Conservation (phyloP, 2,329 filamentous ascomycete genomes). For the Chalara sp. region DNA sequence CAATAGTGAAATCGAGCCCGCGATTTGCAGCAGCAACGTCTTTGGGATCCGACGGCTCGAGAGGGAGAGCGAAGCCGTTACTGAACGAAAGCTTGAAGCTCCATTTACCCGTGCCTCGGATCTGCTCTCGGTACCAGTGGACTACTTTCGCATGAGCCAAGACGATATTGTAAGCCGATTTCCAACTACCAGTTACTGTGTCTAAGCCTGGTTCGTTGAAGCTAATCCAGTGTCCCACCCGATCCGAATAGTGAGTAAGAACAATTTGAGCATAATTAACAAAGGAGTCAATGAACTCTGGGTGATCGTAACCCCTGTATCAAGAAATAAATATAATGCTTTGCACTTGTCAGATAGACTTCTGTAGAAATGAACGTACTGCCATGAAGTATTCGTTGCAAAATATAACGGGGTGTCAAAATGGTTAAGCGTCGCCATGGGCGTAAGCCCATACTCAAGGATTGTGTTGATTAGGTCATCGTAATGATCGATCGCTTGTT, state of each 20-base stretch:
- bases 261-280: conserved; percentile 44
- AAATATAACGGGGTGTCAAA: conserved; percentile 16
- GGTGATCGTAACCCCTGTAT: conserved; percentile 16
- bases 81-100: conserved; percentile 30
- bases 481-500: conserved; percentile 42
- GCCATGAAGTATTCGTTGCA: too few species aligned
- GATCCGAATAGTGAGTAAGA: conserved; percentile 42
- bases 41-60: conserved; percentile 21
- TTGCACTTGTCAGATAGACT: conserved; percentile 3
- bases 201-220: conserved; percentile 42
- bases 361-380: conserved; percentile 29
- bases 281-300: conserved; percentile 40
- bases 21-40: conserved; percentile 15
- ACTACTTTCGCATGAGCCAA: conserved; percentile 40
- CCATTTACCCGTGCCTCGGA: conserved; percentile 41
- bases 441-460: conserved; percentile 40
- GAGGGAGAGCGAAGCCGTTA: conserved; percentile 41
- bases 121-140: conserved; percentile 44
- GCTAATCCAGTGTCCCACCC: conserved; percentile 43
- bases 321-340: too few species aligned
- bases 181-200: background rate
- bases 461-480: conserved; percentile 43
- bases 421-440: conserved; percentile 39
- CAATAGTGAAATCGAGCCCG: conserved; percentile 36
- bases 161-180: conserved; percentile 25